These are phyloP conservation scores for Picocystis sp. DNA, from an alignment of 163 green algal genomes.

Conservation along the genomic window DNA sequence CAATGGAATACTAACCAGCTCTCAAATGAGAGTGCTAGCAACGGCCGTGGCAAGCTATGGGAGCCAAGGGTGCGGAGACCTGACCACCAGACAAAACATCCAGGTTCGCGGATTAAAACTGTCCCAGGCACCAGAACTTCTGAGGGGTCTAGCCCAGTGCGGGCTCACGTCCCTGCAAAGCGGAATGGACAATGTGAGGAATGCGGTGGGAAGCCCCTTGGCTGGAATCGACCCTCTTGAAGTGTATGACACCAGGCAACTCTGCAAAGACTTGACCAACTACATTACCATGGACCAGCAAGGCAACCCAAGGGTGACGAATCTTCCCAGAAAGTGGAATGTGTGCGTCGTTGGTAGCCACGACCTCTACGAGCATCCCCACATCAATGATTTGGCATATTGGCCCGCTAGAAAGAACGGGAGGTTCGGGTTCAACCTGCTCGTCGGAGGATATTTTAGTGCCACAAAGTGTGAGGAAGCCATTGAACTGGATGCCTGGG, in stretches of 20 bases:
- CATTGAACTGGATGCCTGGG: slow-evolving; percentile 58
- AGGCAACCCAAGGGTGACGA: slow-evolving; percentile 68
- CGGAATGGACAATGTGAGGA: slow-evolving; percentile 95
- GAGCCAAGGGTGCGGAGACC: slow-evolving; percentile 57
- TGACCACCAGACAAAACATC: slow-evolving; percentile 91
- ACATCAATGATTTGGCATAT: slow-evolving; percentile 97
- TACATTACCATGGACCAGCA: slow-evolving; percentile 59
- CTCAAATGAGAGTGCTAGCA: slow-evolving; percentile 2
- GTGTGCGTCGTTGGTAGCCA: slow-evolving; percentile 63
- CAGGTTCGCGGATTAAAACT: slow-evolving; percentile 79
- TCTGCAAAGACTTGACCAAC: slow-evolving; percentile 22
- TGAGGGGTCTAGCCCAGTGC: slow-evolving; percentile 45
- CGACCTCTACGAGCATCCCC: slow-evolving; percentile 87
- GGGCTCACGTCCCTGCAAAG: slow-evolving; percentile 62
- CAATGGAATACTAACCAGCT: slow-evolving; percentile 19
- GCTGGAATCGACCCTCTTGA: slow-evolving; percentile 85
- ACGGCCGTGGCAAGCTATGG: slow-evolving; percentile 4
- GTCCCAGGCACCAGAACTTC: slow-evolving; percentile 42
- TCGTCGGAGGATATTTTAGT: slow-evolving; percentile 86
- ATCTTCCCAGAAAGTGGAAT: slow-evolving; percentile 91
- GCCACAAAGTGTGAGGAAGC: slow-evolving; percentile 70
- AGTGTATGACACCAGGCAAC: slow-evolving; percentile 51
- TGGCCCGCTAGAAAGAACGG: slow-evolving; percentile 48
- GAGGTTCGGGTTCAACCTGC: slow-evolving; percentile 62
- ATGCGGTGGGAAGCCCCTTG: slow-evolving; percentile 66